phyloP scores from a whole-genome alignment of 495 filamentous ascomycete genomes.

The Talaromyces liani region DNA sequence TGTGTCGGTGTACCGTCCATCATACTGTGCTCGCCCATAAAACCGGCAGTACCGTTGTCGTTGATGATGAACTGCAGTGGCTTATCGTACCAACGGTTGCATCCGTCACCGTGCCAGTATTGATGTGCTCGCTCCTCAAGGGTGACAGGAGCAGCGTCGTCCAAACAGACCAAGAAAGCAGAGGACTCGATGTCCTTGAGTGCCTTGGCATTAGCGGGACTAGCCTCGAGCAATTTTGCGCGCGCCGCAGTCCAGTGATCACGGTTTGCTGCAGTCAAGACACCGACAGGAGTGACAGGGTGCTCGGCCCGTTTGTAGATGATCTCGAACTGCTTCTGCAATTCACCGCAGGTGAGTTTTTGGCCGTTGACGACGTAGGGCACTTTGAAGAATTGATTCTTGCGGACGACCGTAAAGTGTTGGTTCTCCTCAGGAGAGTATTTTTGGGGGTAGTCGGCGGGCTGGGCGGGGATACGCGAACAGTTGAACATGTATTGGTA shows the following conservation, averaged over 20 bases:
- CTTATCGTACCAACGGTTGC: slow-evolving; percentile 98
- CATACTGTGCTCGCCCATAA: slow-evolving; percentile 99
- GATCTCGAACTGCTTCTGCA: slow-evolving; percentile 78
- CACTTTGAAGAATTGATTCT: slow-evolving; percentile 96
- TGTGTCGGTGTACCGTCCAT: slow-evolving; percentile 99
- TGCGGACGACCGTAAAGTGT: slow-evolving; percentile 82
- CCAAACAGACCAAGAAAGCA: slow-evolving; percentile 89
- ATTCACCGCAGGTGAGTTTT: slow-evolving; percentile 76
- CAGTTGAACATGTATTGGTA: slow-evolving; percentile 99
- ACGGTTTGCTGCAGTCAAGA: slow-evolving; percentile 84
- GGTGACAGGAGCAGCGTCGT: slow-evolving; percentile 87
- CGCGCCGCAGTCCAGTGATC: slow-evolving; percentile 88
- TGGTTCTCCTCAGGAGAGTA: slow-evolving; percentile 66
- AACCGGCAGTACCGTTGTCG: slow-evolving; percentile 95
- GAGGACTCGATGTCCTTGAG: slow-evolving; percentile 81
- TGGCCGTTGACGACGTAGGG: slow-evolving; percentile 66
- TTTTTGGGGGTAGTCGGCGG: slow-evolving; percentile 77
- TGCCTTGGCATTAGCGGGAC: slow-evolving; percentile 65
- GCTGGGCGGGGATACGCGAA: slow-evolving; percentile 77
- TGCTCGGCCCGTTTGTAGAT: slow-evolving; percentile 73
- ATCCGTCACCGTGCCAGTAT: slow-evolving; percentile 97
- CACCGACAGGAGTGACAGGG: slow-evolving; percentile 67
- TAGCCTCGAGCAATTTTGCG: slow-evolving; percentile 63
- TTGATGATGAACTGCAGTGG: slow-evolving; percentile 97
- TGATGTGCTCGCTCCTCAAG: slow-evolving; percentile 91